Evolutionary conservation across 306 rosid genomes (phyloP), one percentile per base, ranked within the genome.

Genomic region (Trifolium dubium): DNA sequence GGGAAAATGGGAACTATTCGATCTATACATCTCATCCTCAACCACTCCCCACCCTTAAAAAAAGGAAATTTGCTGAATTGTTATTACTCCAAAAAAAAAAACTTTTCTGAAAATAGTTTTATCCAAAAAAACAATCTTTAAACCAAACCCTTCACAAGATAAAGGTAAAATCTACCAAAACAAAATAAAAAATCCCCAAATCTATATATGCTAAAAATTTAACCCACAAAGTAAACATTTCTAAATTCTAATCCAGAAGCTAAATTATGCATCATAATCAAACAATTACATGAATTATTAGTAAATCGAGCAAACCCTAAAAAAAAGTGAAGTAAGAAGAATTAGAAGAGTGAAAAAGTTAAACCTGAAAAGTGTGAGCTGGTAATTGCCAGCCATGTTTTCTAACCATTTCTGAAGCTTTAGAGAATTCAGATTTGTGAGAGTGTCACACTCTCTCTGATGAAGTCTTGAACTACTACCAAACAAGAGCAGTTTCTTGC

Each of bases 331-430:
- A 12, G 7, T 7, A 18, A 56, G 17, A 67, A 65, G 28, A 67
- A 65, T n/a, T 4, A 11, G 39, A 66, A 37, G 81, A 12, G 43
- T 2, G 10, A 17, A 30, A 32, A 35, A 40, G 30, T 2, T 49
- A 17, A 37, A 93, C 98, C 97, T 93, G 98, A 79, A 93, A 93
- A 63, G 98, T 91, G 81, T 93, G 98, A 64, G 98, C 98, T 32
- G 98, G 98, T 63, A 93, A 76, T 56, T 93, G 97, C 98, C 98
- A 93, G 64, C 98, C 98, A 82, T 93, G 97, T 78, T 93, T 89
- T 76, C 98, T 85, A 82, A 91, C 96, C 98, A 93, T 91, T 56
- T 68, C 87, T 80, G 65, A 31, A 59, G 4, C 40, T 58, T 19
- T 37, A 59, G 55, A 74, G 44, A 82, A 64, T 61, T 63, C 47